Evolutionary conservation across 331 rosid genomes (phyloP), one percentile per base, ranked within the genome.

Genomic region (Malus hybrid): DNA sequence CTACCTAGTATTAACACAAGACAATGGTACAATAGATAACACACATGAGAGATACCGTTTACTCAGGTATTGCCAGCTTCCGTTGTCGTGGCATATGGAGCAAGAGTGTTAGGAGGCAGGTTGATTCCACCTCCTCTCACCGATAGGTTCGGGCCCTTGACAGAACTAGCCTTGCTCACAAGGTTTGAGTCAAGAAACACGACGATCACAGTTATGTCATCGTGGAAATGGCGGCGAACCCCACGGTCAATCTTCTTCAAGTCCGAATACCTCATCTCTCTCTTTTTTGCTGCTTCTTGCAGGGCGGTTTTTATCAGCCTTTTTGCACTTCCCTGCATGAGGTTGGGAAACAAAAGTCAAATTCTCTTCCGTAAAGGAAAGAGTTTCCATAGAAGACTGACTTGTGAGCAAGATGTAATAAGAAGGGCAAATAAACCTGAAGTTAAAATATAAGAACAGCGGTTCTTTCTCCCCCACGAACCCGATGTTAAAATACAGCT

Each of bases 181-280:
- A 85, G 85, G 71, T 88, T 93, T 48, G 98, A 78, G 70, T 91
- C 97, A 2, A 93, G 88, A 79, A 83, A 93, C 82, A 91, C 83
- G 61, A 93, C 93, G 50, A 93, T 71, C 89, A 93, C 98, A 0
- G 98, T 91, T 81, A 90, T 93, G 74, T 93, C 98, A 36, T 93
- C 98, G 0, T 93, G 98, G 91, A 93, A 93, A 88, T 93, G 98
- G n/a, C 98, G 89, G 4, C 98, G 97, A 33, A 93, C 98, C 7
- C 98, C 98, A 1, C 98, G 87, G 42, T 91, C 98, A 1, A 93
- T 93, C 89, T 88, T 93, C 87, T 89, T 93, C 77, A 93, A 77
- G 84, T 93, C 98, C 7, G 98, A 93, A 75, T 93, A 93, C 82
- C 98, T 89, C 98, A 93, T 93, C 79, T 93, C 98, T 85, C 98